phyloP scores from a whole-genome alignment of 345 rosid genomes.

The Populus ilicifolia region DNA sequence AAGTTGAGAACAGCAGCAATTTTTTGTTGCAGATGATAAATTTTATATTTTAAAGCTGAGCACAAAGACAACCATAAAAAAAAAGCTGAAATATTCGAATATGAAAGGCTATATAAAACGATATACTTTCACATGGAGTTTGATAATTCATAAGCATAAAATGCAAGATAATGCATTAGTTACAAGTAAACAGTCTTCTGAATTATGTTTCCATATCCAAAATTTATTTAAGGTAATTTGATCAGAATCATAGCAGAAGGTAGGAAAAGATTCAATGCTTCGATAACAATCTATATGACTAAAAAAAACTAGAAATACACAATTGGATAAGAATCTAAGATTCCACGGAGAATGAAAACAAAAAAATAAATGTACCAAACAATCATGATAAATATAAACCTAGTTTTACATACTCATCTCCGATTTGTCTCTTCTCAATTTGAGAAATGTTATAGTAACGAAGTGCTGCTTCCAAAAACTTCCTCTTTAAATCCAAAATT shows the following conservation, averaged over 20 bases:
- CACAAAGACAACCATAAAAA: not conserved
- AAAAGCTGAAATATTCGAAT: not conserved
- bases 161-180: not conserved
- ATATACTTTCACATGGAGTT: not conserved
- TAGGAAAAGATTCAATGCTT: not conserved
- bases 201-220: not conserved
- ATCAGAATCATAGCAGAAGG: too few species aligned
- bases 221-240: not conserved
- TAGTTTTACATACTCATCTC: constrained; percentile 69
- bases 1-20: not conserved
- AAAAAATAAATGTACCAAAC: not conserved
- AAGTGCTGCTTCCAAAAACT: constrained; percentile 93
- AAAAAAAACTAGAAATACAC: not conserved
- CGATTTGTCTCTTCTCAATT: constrained; percentile 87
- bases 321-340: not conserved
- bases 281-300: not conserved
- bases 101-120: too few species aligned
- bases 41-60: too few species aligned
- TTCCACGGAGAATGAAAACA: not conserved
- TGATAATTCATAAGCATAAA: not conserved
- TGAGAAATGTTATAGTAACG: constrained; percentile 92
- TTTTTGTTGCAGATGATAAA: not conserved
- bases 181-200: not conserved
- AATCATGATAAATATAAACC: not conserved
- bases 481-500: constrained; percentile 93